Percentiles rank a stretch among this genome's conserved stretches.
These are phyloP conservation scores for Lasiodiplodia hormozganensis DNA, from an alignment of 2,329 filamentous ascomycete species.

Conservation along the genomic window DNA sequence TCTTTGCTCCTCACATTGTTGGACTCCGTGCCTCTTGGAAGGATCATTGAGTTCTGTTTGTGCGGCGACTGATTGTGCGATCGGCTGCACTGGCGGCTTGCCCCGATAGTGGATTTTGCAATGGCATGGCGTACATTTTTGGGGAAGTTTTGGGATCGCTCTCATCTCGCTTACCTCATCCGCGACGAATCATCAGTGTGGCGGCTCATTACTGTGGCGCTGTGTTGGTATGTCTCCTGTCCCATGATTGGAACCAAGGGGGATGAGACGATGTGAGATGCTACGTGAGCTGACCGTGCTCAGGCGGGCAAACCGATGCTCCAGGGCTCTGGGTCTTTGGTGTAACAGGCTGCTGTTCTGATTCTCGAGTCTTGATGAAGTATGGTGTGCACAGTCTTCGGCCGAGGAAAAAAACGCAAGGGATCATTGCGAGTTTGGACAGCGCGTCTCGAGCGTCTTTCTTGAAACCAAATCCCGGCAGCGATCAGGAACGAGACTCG, in stretches of 20 bases:
- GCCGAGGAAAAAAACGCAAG: neutral
- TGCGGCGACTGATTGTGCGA: neutral
- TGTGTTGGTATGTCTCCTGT: neutral
- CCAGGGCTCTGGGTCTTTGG: neutral
- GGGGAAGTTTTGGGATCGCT: neutral
- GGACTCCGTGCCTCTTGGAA: neutral
- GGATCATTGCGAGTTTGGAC: neutral
- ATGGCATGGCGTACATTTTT: conserved; percentile 21
- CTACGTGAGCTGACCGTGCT: neutral
- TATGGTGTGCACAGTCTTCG: neutral
- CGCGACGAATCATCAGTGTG: neutral
- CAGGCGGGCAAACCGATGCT: neutral
- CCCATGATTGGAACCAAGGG: neutral
- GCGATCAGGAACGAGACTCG: neutral
- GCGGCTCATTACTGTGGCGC: neutral
- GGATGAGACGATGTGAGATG: neutral
- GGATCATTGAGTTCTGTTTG: neutral
- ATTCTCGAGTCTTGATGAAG: neutral
- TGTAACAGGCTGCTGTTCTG: neutral
- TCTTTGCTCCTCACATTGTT: neutral
- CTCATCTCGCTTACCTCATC: conserved; percentile 8
- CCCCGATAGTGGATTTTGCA: neutral
- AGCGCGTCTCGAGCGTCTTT: neutral
- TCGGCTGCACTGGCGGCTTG: neutral
- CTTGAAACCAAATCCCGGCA: neutral